Percentiles rank a stretch among this genome's conserved stretches.
Conservation (phyloP, 306 rosid genomes). For the Vachellia collinsii region DNA sequence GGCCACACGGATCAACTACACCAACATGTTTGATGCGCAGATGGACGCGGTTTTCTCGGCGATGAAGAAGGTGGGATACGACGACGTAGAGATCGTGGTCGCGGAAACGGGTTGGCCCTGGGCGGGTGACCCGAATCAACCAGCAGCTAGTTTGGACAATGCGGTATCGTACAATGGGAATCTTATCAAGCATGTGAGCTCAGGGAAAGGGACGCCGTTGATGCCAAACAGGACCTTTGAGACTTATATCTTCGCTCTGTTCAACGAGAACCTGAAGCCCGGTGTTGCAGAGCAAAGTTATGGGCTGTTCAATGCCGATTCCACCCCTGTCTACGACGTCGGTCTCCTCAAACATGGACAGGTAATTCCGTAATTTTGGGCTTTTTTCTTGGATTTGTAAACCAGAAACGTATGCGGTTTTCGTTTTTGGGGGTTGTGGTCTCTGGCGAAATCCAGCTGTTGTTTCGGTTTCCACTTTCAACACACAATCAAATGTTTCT, state of each 20-base stretch:
- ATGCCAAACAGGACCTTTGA: conserved; percentile 79
- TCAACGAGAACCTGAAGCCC: conserved; percentile 77
- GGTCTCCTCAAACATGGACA: conserved; percentile 49
- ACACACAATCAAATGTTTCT: background rate
- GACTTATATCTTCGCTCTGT: conserved; percentile 68
- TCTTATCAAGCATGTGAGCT: conserved; percentile 63
- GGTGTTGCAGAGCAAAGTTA: conserved; percentile 67
- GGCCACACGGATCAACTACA: conserved; percentile 58
- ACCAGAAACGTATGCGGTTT: background rate
- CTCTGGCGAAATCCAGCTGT: background rate
- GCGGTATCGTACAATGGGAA: conserved; percentile 76
- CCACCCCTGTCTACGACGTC: conserved; percentile 69
- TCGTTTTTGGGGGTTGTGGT: background rate
- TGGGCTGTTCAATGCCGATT: conserved; percentile 77
- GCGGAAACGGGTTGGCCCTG: conserved; percentile 95
- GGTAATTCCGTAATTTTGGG: conserved; percentile 41
- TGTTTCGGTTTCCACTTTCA: background rate
- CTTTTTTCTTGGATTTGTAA: background rate
- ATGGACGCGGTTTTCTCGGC: conserved; percentile 86
- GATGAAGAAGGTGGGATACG: conserved; percentile 79
- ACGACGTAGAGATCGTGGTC: conserved; percentile 70
- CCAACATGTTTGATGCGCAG: conserved; percentile 92
- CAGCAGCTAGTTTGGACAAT: conserved; percentile 61
- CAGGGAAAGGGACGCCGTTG: conserved; percentile 83
- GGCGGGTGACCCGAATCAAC: conserved; percentile 72